Base-by-base conservation (phyloP, 2,329 filamentous ascomycete genomes). In the Tolypocladium sp. region DNA sequence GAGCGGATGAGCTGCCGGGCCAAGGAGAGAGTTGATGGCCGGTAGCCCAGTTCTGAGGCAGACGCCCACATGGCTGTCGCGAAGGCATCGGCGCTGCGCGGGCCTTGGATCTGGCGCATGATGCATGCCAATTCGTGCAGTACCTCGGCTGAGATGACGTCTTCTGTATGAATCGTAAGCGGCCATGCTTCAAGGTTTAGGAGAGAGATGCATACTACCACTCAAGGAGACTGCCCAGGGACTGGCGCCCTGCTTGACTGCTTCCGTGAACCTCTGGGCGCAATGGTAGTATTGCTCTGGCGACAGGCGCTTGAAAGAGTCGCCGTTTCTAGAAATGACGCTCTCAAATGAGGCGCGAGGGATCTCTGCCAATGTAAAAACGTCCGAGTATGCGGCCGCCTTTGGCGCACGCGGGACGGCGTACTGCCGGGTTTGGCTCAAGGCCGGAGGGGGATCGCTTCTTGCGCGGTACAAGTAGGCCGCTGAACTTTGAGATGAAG, bases 61-160 rank as follows among this genome's bases (percentile, higher is more conserved):
- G 67, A 65, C 41, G 66, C 59, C 66, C 73, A 72, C 58, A 76
- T 60, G 22, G 61, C 61, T 1, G 62, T 55, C 37, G 64, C 59
- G 25, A 72, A 66, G 6, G 55, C 57, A 9, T 59, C 59, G 10
- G 61, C 55, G 41, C 54, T 55, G 4, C 42, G 15, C 17, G 63
- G 56, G 3, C 40, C 51, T 15, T 42, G 54, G 27, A 65, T 58
- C 12, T 65, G 46, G 20, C 62, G 61, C 57, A 72, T 59, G 30
- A 73, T 63, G 56, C 68, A 72, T 10, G 63, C 71, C 6, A 70
- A 59, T 30, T 68, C 64, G 35, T 74, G 69, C 10, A 71, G 42
- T 1, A 60, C 56, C 2, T 61, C 53, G 2, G 63, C 59, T 0
- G 68, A 55, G 12, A 71, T 38, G 15, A 51, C 55, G 37, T 66